A percentile compares a stretch with the other conserved stretches of the same genome.
These are phyloP conservation scores for Wickerhamomyces ciferrii DNA, from an alignment of 805 yeast species.

Conservation along the genomic window DNA sequence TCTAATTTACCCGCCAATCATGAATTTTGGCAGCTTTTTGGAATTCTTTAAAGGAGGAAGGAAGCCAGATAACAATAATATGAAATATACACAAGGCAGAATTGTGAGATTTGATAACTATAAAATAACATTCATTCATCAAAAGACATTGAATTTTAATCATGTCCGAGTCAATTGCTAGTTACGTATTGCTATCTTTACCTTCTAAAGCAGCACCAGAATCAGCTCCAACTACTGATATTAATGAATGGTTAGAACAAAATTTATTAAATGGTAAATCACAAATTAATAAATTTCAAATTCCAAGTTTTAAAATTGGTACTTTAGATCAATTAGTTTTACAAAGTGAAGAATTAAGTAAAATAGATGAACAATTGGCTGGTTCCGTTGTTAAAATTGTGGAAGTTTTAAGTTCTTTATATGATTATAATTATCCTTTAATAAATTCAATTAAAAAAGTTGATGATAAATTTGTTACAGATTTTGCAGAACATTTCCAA, in stretches of 20 bases:
- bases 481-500: slow-evolving; percentile 66
- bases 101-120: no score
- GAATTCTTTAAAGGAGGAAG: neutral
- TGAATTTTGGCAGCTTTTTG: neutral
- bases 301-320: slow-evolving; percentile 90
- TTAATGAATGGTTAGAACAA: slow-evolving; percentile 49
- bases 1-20: neutral
- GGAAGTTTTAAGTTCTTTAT: slow-evolving; percentile 59
- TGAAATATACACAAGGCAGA: no score
- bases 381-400: slow-evolving; percentile 66
- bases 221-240: slow-evolving; percentile 35
- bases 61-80: neutral
- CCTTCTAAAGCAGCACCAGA: slow-evolving; percentile 53
- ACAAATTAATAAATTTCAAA: slow-evolving; percentile 48
- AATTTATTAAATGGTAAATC: slow-evolving; percentile 52
- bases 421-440: slow-evolving; percentile 34
- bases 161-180: slow-evolving; percentile 29
- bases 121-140: no score
- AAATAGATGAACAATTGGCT: slow-evolving; percentile 74
- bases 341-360: slow-evolving; percentile 84
- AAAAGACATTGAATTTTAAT: neutral
- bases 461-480: slow-evolving; percentile 49
- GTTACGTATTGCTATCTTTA: slow-evolving; percentile 50
- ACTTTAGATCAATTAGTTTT: slow-evolving; percentile 88
- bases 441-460: slow-evolving; percentile 45